Conservation (phyloP, 1,139 yeast species). For the Geotrichum siamense region DNA sequence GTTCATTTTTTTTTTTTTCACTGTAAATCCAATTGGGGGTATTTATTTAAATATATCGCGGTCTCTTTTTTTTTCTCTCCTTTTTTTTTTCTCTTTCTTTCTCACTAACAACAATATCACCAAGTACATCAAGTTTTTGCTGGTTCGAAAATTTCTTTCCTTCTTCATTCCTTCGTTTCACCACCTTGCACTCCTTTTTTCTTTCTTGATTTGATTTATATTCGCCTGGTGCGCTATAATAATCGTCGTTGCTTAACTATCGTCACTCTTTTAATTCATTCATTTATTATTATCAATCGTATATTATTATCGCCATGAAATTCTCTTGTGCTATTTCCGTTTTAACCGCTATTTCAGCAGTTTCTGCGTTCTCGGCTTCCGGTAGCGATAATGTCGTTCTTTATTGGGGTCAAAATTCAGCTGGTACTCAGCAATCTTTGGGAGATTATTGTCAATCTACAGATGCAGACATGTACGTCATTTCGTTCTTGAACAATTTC, state of each 20-base stretch:
- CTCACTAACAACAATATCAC: too few species aligned
- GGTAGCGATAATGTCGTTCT: slow-evolving; percentile 43
- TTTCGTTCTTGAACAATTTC: slow-evolving; percentile 62
- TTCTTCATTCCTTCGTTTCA: neutral
- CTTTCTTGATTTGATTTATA: too few species aligned
- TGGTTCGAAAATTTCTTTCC: slow-evolving; percentile 4
- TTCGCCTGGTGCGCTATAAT: slow-evolving; percentile 14
- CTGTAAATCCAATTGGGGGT: too few species aligned
- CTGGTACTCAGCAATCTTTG: slow-evolving; percentile 51
- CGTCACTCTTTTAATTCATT: neutral
- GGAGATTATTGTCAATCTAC: slow-evolving; percentile 61
- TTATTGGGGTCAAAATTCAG: slow-evolving; percentile 90
- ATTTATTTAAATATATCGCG: too few species aligned
- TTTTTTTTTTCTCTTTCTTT: too few species aligned
- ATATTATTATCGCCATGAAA: slow-evolving; percentile 7
- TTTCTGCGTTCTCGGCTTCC: slow-evolving; percentile 13
- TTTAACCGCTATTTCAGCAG: slow-evolving; percentile 3
- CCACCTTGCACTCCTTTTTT: neutral
- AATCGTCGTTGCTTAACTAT: neutral
- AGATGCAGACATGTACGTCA: slow-evolving; percentile 63
- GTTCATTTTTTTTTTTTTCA: too few species aligned
- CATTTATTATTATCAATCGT: neutral
- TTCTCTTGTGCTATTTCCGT: neutral
- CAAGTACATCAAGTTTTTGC: slow-evolving; percentile 7
- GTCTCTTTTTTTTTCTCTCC: too few species aligned